Percentiles rank a stretch among this genome's conserved stretches.
These are phyloP conservation scores for Pichia inconspicua DNA, from an alignment of 1,139 yeast species.

Conservation along the genomic window DNA sequence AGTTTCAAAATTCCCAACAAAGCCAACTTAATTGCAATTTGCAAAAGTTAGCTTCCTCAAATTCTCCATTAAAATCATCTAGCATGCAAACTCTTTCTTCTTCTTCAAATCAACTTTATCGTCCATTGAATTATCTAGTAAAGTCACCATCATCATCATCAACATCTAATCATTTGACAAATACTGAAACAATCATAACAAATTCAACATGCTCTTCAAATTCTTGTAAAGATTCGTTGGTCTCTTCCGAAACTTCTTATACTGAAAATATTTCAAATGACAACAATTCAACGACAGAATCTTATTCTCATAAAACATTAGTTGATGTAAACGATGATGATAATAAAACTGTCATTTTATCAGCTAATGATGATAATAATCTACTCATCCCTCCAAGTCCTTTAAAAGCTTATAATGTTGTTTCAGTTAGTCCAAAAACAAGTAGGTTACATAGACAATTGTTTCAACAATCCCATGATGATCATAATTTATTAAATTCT, in stretches of 20 bases:
- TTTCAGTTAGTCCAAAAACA: slow-evolving; percentile 2
- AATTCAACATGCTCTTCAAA: background rate
- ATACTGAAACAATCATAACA: background rate
- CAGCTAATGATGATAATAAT: slow-evolving; percentile 1
- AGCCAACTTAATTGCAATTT: background rate
- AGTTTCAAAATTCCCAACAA: background rate
- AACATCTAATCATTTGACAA: background rate
- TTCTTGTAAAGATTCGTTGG: slow-evolving; percentile 2
- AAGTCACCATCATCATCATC: background rate
- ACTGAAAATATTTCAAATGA: background rate
- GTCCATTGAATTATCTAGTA: background rate
- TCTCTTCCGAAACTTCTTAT: slow-evolving; percentile 6
- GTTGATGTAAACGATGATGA: slow-evolving; percentile 12
- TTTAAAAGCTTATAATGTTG: slow-evolving; percentile 2
- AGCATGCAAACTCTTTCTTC: background rate
- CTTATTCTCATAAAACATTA: slow-evolving; percentile 5
- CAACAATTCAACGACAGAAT: slow-evolving; percentile 3
- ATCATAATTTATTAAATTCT: background rate
- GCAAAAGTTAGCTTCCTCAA: background rate
- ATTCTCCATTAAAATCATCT: no score
- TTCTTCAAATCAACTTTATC: background rate
- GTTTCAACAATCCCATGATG: background rate
- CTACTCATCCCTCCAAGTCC: slow-evolving; percentile 7
- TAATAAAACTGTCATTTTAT: slow-evolving; percentile 26
- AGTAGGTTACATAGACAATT: background rate